phyloP scores from a whole-genome alignment of 352 stramenopile species.

The Phytophthora pini region DNA sequence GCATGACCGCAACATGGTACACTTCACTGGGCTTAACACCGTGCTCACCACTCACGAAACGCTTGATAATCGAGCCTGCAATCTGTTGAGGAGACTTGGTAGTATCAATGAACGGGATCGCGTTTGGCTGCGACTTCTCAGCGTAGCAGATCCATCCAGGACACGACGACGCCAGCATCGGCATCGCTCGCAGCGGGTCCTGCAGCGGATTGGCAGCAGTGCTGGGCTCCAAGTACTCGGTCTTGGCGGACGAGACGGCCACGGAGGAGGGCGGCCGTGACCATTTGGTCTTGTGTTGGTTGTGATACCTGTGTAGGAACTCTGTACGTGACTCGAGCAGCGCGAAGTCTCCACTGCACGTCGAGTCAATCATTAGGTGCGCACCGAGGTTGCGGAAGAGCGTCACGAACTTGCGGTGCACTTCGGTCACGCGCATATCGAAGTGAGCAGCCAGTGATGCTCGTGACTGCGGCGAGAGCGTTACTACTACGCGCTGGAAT shows the following conservation, averaged over 20 bases:
- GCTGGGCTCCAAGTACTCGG: conserved; percentile 69
- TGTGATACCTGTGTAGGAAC: conserved; percentile 85
- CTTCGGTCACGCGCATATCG: conserved; percentile 57
- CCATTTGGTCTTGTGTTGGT: conserved; percentile 80
- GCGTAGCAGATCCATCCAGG: conserved; percentile 98
- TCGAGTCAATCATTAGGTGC: conserved; percentile 93
- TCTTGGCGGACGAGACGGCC: conserved; percentile 69
- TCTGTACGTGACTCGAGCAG: conserved; percentile 94
- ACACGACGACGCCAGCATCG: conserved; percentile 96
- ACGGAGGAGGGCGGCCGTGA: conserved; percentile 71
- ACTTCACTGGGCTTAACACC: conserved; percentile 65
- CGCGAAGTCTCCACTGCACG: conserved; percentile 90
- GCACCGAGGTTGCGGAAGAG: conserved; percentile 87
- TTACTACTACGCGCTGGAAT: conserved; percentile 81
- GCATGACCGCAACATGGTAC: conserved; percentile 97
- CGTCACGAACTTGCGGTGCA: conserved; percentile 82
- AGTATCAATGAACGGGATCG: conserved; percentile 95
- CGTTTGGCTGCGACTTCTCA: conserved; percentile 96
- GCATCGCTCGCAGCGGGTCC: conserved; percentile 75
- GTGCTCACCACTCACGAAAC: conserved; percentile 72
- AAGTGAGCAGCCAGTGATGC: conserved; percentile 90
- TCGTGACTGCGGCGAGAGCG: conserved; percentile 88
- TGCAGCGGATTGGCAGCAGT: conserved; percentile 62
- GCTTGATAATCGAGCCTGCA: conserved; percentile 84
- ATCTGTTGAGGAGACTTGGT: conserved; percentile 97